Percentiles rank a stretch among this genome's conserved stretches.
Conservation (phyloP, 2,329 filamentous ascomycete genomes). For the Berkeleyomyces basicola region DNA sequence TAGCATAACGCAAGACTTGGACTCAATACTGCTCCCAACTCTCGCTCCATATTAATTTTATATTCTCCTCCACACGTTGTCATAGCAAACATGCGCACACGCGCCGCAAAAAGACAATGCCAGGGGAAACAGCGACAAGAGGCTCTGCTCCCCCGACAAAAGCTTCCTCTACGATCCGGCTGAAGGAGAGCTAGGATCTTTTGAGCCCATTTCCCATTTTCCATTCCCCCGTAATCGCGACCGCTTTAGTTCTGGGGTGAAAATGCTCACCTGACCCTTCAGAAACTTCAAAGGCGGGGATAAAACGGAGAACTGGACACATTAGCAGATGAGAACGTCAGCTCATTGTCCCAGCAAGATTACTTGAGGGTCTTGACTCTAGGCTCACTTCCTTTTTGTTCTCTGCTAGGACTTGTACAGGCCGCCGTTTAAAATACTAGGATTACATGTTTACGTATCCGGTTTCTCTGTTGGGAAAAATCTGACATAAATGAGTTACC, state of each 20-base stretch:
- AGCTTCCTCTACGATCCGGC: not conserved
- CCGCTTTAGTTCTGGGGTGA: not conserved
- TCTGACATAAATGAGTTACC: not conserved
- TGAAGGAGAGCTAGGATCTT: slow-evolving; percentile 1
- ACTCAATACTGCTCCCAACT: not conserved
- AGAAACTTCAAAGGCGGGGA: not conserved
- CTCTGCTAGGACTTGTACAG: not conserved
- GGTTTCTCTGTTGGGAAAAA: not conserved
- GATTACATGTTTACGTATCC: not conserved
- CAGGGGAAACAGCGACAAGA: not conserved
- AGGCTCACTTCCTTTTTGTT: not conserved
- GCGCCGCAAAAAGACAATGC: not conserved
- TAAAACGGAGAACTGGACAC: not conserved
- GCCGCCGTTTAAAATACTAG: not conserved
- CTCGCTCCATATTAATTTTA: not conserved
- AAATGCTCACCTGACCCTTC: not conserved
- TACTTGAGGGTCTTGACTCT: not conserved
- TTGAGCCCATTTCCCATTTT: not conserved
- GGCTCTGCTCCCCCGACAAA: not conserved
- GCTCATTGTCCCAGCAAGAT: not conserved
- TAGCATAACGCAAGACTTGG: not conserved
- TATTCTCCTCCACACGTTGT: not conserved
- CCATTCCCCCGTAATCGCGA: not conserved
- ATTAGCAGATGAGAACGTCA: not conserved
- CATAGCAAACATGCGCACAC: not conserved